phyloP scores from a whole-genome alignment of 140 eudicot species.

The Oenanthe javanica region DNA sequence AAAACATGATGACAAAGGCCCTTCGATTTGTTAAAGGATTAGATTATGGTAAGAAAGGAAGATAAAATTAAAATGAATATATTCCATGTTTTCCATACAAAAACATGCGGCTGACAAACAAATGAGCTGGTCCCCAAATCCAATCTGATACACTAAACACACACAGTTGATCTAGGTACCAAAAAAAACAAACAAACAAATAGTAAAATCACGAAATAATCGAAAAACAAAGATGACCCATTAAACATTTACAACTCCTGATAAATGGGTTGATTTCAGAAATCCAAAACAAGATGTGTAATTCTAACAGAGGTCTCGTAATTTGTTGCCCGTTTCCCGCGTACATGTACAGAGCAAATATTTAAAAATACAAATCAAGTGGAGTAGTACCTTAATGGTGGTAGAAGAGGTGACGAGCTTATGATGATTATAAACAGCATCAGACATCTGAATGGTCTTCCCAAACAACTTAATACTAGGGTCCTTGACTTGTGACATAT shows the following conservation, averaged over 20 bases:
- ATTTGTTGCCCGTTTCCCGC: not conserved
- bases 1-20: not conserved
- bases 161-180: not conserved
- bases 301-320: not conserved
- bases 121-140: not conserved
- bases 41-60: not conserved
- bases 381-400: not conserved
- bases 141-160: not conserved
- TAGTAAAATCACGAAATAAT: not conserved
- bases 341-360: not conserved
- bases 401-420: not conserved
- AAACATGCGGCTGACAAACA: not conserved
- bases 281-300: not conserved
- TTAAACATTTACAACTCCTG: not conserved
- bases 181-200: not conserved
- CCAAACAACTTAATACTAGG: constrained; percentile 52
- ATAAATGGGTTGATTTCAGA: constrained; percentile 1
- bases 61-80: not conserved
- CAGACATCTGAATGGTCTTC: constrained; percentile 32
- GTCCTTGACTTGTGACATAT: constrained; percentile 43
- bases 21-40: not conserved
- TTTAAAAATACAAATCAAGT: not conserved
- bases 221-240: not conserved
- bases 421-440: not conserved
- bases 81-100: not conserved